Conservation (phyloP, 148 eudicot genomes). For the Rhododendron simsii region DNA sequence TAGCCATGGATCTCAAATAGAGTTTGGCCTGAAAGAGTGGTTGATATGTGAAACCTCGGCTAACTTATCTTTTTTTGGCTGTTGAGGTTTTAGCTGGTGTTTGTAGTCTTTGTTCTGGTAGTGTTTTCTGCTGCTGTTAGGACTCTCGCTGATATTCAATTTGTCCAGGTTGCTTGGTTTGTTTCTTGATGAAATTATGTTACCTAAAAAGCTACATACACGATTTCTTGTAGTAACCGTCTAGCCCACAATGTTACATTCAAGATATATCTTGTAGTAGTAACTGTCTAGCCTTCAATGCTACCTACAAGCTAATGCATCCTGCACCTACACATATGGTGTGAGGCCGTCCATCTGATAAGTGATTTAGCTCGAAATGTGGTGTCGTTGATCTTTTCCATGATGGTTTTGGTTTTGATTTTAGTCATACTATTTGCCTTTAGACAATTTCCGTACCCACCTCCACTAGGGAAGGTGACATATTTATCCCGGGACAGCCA, state of each 20-base stretch:
- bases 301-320: neutral
- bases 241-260: neutral
- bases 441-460: neutral
- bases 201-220: neutral
- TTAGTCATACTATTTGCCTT: neutral
- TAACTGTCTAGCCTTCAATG: neutral
- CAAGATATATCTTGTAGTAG: neutral
- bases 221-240: neutral
- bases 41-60: neutral
- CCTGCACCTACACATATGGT: neutral
- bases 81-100: neutral
- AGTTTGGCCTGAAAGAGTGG: neutral
- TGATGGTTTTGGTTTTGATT: neutral
- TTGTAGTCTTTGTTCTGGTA: neutral
- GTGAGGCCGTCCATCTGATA: neutral
- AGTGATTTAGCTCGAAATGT: neutral
- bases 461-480: neutral
- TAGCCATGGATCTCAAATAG: neutral
- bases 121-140: neutral
- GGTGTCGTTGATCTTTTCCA: neutral
- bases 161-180: neutral
- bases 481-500: neutral
- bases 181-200: neutral
- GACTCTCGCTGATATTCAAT: neutral
- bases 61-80: neutral